Base-by-base conservation (phyloP, 192 early-diverging fungal species). In the Lobosporangium transversale region DNA sequence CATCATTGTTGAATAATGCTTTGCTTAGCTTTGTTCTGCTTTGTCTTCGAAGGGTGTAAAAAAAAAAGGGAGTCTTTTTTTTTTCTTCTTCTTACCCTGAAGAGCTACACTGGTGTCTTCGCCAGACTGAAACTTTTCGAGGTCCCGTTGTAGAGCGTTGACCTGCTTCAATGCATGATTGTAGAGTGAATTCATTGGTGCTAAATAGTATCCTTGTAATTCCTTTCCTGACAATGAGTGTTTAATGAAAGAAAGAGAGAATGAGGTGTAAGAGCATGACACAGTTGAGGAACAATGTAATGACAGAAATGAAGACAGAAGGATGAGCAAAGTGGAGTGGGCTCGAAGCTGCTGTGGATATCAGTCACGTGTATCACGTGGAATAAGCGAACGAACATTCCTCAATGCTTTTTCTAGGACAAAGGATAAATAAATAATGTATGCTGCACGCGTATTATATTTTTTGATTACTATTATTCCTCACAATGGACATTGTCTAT, bases 101-200 rank as follows among this genome's bases (percentile, higher is more conserved):
- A 88, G 70, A 33, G 85, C 87, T 30, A 80, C 85, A 42, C 83
- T 85, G 43, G 80, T 60, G 58, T 88, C 87, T 56, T 88, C 83
- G 15, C 80, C 84, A 12, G 76, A 71, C 45, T 80, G 78, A 61
- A 88, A 88, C 52, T 83, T 86, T 33, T 79, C 79, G 4, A 88
- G 59, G 35, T 88, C 85, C 47, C 70, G 79, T 58, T 81, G 73
- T 42, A 88, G 32, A 24, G 80, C 68, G 33, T 85, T 79, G 26
- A 80, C 78, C 71, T 88, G 87, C 60, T 86, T 88, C 40, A 88
- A 59, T 10, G 87, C 85, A 59, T 85, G 81, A 55, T 88, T 88
- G 55, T 88, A 86, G 31, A 82, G 53, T 7, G 83, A 86, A 56
- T 88, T 88, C 87, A 88, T 88, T 21, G 51, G 11, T 10, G 7